Evolutionary conservation across 2,329 filamentous ascomycete species (phyloP).

Genomic region (Colletotrichum tanaceti): DNA sequence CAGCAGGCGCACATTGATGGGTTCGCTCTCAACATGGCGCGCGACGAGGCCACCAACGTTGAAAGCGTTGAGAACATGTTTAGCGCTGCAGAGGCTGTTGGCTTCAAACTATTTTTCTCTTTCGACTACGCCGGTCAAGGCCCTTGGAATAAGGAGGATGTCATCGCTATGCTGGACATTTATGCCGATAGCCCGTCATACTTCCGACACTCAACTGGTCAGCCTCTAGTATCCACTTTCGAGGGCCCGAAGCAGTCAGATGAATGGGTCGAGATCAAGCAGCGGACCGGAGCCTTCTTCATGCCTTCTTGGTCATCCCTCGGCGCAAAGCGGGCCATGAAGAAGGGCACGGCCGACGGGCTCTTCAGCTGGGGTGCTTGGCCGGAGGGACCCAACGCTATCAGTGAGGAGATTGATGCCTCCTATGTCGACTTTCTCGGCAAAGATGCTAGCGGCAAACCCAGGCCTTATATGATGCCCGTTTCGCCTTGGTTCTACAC

Average conservation of each 20-base stretch:
- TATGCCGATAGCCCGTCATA: conserved; percentile 30
- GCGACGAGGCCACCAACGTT: conserved; percentile 31
- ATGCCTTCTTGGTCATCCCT: no score
- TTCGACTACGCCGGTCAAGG: no score
- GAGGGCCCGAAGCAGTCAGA: no score
- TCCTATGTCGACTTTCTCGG: not conserved
- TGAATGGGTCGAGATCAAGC: no score
- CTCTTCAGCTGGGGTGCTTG: conserved; percentile 53
- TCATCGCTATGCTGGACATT: conserved; percentile 20
- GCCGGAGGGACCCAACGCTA: conserved; percentile 65
- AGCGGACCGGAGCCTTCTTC: no score
- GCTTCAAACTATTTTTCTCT: no score
- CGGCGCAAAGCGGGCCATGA: conserved; percentile 45
- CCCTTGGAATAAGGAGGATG: no score
- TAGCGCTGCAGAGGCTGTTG: not conserved
- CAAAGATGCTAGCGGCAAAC: not conserved
- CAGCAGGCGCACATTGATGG: conserved; percentile 32
- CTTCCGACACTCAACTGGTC: conserved; percentile 42
- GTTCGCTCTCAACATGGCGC: conserved; percentile 27
- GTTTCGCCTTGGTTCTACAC: no score
- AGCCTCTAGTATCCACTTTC: no score
- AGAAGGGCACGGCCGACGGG: conserved; percentile 46
- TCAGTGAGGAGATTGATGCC: conserved; percentile 46
- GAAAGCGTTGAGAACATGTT: no score
- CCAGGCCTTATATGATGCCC: no score